A percentile compares a stretch with the other conserved stretches of the same genome.
Conservation (phyloP, 164 flowering plant genomes). For the Taxillus chinensis region DNA sequence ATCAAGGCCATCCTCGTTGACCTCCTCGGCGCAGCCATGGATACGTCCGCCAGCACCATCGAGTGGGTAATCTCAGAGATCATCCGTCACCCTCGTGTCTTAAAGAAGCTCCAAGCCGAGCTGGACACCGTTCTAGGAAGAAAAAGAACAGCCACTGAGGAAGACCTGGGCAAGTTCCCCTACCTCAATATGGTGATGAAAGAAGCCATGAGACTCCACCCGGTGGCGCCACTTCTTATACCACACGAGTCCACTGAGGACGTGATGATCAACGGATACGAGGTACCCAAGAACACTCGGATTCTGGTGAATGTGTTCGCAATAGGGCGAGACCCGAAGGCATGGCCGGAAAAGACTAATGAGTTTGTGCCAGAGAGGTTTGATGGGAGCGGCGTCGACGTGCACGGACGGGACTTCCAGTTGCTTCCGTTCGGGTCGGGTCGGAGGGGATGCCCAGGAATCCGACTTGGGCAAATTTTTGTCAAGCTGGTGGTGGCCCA, state of each 20-base stretch:
- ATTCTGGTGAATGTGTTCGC: not conserved
- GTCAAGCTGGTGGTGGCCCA: not conserved
- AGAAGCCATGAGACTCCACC: not conserved
- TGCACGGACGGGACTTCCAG: not conserved
- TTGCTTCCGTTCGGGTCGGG: not conserved
- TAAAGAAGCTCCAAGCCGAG: not conserved
- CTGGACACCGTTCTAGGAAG: not conserved
- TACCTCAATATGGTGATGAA: not conserved
- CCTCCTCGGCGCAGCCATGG: not conserved
- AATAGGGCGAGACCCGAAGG: not conserved
- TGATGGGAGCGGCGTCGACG: not conserved
- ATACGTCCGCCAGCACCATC: not conserved
- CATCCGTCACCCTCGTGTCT: not conserved
- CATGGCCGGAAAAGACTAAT: not conserved
- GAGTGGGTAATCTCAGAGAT: not conserved
- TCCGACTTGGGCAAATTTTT: not conserved
- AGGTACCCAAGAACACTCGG: not conserved
- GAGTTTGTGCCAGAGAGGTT: not conserved
- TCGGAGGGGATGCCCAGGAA: not conserved
- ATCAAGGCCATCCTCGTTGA: not conserved
- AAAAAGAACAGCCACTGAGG: not conserved
- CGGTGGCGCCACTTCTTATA: not conserved
- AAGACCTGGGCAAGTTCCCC: not conserved
- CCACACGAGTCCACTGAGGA: not conserved
- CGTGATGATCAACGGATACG: not conserved